Conservation (phyloP, 208 protist genomes). For the Leishmania amazonensis region DNA sequence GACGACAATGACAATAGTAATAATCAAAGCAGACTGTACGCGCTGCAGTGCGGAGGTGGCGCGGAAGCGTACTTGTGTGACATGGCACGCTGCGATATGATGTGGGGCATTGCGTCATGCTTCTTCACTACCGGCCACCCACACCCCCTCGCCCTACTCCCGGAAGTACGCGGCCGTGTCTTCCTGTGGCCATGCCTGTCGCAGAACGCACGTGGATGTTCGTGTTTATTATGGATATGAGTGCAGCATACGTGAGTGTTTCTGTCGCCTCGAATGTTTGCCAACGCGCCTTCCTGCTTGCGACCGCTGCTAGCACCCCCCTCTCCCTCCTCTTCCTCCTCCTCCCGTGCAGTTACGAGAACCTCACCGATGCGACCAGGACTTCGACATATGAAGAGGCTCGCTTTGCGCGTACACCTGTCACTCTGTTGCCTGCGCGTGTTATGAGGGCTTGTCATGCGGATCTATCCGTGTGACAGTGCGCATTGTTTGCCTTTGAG, state of each 20-base stretch:
- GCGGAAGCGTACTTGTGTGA: neutral
- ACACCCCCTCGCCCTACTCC: no score
- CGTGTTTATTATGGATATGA: no score
- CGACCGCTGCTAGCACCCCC: neutral
- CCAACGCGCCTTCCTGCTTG: neutral
- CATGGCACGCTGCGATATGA: neutral
- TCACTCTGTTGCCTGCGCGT: neutral
- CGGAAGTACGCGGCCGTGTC: neutral
- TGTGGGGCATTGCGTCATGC: neutral
- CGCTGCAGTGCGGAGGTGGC: neutral
- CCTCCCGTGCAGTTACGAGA: neutral
- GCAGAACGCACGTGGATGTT: neutral
- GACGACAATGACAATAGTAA: neutral
- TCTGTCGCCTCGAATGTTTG: neutral
- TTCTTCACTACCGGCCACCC: neutral
- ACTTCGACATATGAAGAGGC: neutral
- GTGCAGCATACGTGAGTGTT: neutral
- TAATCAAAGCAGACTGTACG: neutral
- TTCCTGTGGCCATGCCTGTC: neutral
- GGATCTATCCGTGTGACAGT: neutral
- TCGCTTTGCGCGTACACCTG: neutral
- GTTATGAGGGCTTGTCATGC: neutral
- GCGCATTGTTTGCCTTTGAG: neutral
- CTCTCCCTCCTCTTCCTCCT: no score
- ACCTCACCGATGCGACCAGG: neutral